Percentiles rank a stretch among this genome's conserved stretches.
phyloP scores from a whole-genome alignment of 2,329 filamentous ascomycete species.

The Colletotrichum theobromicola region DNA sequence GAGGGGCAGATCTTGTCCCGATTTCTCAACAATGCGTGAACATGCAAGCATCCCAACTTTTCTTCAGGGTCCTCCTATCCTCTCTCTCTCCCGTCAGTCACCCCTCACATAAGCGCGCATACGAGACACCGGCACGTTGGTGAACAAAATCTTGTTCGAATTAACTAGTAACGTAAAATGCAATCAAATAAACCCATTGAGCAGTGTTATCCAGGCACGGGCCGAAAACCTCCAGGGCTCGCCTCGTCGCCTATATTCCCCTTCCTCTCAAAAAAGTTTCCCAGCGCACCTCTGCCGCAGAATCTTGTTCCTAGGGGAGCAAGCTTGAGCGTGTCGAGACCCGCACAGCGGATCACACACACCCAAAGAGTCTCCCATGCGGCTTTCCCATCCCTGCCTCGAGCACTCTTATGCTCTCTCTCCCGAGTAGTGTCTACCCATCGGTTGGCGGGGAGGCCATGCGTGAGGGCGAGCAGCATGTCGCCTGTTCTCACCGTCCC shows the following conservation, averaged over 20 bases:
- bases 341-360: slow-evolving; percentile 10
- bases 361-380: not conserved
- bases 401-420: not conserved
- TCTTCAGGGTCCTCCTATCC: not conserved
- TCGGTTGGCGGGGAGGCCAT: not conserved
- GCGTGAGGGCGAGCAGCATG: slow-evolving; percentile 14
- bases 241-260: slow-evolving; percentile 13
- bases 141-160: slow-evolving; percentile 34
- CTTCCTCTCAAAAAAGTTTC: slow-evolving; percentile 26
- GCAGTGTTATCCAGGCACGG: slow-evolving; percentile 38
- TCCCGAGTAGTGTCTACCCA: not conserved
- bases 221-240: slow-evolving; percentile 32
- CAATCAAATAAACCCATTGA: slow-evolving; percentile 38
- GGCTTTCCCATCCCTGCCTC: not conserved
- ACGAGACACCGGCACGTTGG: not conserved
- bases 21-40: not conserved
- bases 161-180: slow-evolving; percentile 47
- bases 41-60: not conserved
- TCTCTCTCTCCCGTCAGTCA: not conserved
- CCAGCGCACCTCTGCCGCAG: slow-evolving; percentile 27
- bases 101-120: not conserved
- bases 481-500: slow-evolving; percentile 1
- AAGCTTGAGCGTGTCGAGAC: not conserved
- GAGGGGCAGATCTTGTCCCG: not conserved
- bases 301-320: not conserved